A percentile compares a stretch with the other conserved stretches of the same genome.
These are phyloP conservation scores for Fistulina hepatica DNA, from an alignment of 1,284 basidiomycete genomes.

Conservation along the genomic window DNA sequence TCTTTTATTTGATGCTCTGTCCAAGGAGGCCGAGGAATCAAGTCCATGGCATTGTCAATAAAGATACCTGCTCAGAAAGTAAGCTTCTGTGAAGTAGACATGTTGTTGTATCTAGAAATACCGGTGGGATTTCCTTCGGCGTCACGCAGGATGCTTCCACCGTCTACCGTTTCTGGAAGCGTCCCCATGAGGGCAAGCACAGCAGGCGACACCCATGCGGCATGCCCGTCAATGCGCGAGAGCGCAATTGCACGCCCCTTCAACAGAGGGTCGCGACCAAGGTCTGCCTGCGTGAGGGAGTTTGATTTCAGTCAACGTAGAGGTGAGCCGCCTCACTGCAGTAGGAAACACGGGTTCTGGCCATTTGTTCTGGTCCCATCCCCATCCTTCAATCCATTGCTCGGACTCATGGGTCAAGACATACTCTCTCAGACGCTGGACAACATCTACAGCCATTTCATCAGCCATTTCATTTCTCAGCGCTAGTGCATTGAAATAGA, in stretches of 20 bases:
- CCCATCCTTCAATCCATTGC: constrained; percentile 76
- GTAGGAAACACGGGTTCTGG: constrained; percentile 60
- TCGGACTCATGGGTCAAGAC: constrained; percentile 43
- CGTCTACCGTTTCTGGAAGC: constrained; percentile 43
- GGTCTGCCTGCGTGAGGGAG: constrained; percentile 35
- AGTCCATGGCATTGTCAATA: constrained; percentile 62
- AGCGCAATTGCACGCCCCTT: constrained; percentile 61
- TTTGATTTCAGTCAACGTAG: background rate
- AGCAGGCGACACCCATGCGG: constrained; percentile 64
- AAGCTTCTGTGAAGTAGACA: background rate
- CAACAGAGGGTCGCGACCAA: constrained; percentile 53
- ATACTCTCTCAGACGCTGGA: constrained; percentile 52
- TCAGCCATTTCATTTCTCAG: background rate
- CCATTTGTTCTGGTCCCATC: constrained; percentile 90
- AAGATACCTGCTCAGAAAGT: constrained; percentile 41
- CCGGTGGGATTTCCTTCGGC: constrained; percentile 61
- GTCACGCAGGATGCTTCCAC: constrained; percentile 70
- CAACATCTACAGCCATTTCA: constrained; percentile 36
- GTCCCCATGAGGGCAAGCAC: constrained; percentile 53
- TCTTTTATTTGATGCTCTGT: constrained; percentile 44
- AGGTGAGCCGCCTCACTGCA: constrained; percentile 39
- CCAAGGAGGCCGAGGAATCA: constrained; percentile 59
- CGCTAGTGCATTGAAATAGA: background rate
- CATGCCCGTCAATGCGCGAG: constrained; percentile 72
- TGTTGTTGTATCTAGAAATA: constrained; percentile 8